Conservation (phyloP, 768 basidiomycete species). For the Pleurotus djamor region DNA sequence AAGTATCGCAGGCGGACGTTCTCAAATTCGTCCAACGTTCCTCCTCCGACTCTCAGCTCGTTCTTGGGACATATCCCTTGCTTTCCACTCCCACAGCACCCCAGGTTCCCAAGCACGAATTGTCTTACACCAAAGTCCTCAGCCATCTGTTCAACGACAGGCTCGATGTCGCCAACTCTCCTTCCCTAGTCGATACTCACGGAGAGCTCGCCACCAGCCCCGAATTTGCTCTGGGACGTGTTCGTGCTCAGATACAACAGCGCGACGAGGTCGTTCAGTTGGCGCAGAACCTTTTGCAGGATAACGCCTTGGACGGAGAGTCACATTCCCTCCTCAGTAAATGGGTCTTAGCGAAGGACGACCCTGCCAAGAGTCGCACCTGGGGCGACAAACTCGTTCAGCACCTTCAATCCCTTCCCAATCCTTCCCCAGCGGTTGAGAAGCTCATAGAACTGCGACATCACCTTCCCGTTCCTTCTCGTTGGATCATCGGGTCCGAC, state of each 20-base stretch:
- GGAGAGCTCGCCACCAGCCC: slow-evolving; percentile 85
- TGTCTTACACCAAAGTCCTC: slow-evolving; percentile 89
- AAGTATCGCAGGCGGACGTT: slow-evolving; percentile 42
- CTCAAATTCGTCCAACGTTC: slow-evolving; percentile 48
- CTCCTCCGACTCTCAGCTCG: slow-evolving; percentile 32
- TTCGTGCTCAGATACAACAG: slow-evolving; percentile 78
- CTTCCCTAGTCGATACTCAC: slow-evolving; percentile 63
- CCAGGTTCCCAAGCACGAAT: slow-evolving; percentile 87
- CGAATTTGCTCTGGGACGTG: slow-evolving; percentile 91
- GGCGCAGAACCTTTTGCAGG: slow-evolving; percentile 64
- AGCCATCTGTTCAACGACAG: slow-evolving; percentile 75
- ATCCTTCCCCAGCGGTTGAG: slow-evolving; percentile 42
- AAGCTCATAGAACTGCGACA: slow-evolving; percentile 58
- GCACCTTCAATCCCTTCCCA: slow-evolving; percentile 38
- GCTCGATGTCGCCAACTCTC: slow-evolving; percentile 85
- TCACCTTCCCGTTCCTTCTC: slow-evolving; percentile 66
- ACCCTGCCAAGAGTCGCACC: slow-evolving; percentile 54
- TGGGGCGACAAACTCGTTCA: slow-evolving; percentile 58
- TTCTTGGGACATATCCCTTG: slow-evolving; percentile 38
- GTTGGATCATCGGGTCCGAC: slow-evolving; percentile 99
- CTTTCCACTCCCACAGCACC: slow-evolving; percentile 33
- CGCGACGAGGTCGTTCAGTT: slow-evolving; percentile 64
- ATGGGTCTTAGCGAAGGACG: slow-evolving; percentile 81
- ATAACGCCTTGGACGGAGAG: slow-evolving; percentile 36
- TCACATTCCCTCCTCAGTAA: slow-evolving; percentile 72